These are phyloP conservation scores for Dioscorea cayenensis DNA, from an alignment of 116 monocot genomes.

Conservation along the genomic window DNA sequence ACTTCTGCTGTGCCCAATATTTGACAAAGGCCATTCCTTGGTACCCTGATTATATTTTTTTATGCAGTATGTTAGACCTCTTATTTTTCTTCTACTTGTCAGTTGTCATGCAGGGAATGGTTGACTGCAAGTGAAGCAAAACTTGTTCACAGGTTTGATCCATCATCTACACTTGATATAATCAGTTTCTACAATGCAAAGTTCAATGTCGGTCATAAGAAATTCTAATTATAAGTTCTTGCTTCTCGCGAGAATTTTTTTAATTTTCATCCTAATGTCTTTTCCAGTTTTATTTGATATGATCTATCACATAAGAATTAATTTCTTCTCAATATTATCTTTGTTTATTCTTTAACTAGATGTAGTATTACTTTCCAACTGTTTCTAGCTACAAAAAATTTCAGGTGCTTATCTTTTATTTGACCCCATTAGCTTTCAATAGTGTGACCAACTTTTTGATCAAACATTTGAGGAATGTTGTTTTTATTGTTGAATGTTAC, in stretches of 20 bases:
- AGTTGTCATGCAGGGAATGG: conserved; percentile 53
- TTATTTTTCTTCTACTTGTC: neutral
- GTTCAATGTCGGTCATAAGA: conserved; percentile 65
- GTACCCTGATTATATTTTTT: neutral
- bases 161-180: conserved; percentile 70
- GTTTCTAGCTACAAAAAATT: no score
- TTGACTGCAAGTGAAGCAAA: conserved; percentile 71
- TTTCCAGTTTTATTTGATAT: neutral
- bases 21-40: neutral
- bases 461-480: no score
- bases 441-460: no score
- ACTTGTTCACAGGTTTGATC: conserved; percentile 96
- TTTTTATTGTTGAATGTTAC: no score
- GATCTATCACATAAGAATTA: neutral
- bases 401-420: no score
- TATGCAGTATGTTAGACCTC: neutral
- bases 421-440: no score
- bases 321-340: no score
- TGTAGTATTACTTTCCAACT: no score
- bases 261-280: neutral
- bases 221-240: neutral
- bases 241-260: neutral
- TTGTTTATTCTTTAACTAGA: no score
- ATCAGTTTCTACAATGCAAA: conserved; percentile 99
- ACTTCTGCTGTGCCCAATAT: no score